Evolutionary conservation across 192 early-diverging fungal species (phyloP), one percentile per base, ranked within the genome.

Genomic region (Rhizoclosmatium sp.): DNA sequence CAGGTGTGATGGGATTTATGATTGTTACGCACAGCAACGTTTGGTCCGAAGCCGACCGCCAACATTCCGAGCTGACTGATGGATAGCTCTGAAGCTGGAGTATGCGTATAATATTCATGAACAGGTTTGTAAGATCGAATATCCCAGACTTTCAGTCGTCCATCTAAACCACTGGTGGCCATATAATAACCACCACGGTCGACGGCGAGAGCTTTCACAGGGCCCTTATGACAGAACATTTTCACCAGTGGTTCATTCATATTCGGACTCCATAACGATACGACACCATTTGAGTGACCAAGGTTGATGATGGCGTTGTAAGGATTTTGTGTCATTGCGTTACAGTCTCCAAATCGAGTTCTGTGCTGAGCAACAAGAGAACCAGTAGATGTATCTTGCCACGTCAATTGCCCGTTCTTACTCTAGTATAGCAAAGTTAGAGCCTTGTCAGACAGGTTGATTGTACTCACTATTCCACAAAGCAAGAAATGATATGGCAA

Each of bases 331-430:
- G 90, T 82, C 92, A 99, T 93, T n/a, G 90, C 88, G 51, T 93
- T 89, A 76, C 92, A 94, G 4, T 85, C 82, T 2, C 97, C 97
- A 14, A 93, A 84, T 47, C 91, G 91, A 2, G 96, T 93, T 54
- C 90, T 82, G 48, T 90, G 88, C 75, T 96, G 95, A 47, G 92
- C 91, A 3, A 95, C 93, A 4, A 97, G 82, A 51, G 91, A 71
- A 56, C 97, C 97, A 59, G 94, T 96, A 0, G 97, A 97, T 31
- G 94, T 93, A 80, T 99, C 97, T 86, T 97, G 96, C 84, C 97
- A 99, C 81, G 93, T 93, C 45, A 99, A 82, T 47, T 83, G 90
- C 41, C 96, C 95, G 4, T 89, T 86, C 78, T 93, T 93, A 19
- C 95, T 94, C 90, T 90, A 64, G 39, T 2, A 59, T 45, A 44